A percentile compares a stretch with the other conserved stretches of the same genome.
Evolutionary conservation across 2,329 filamentous ascomycete genomes (phyloP).

Genomic region (Aspergillus sp.): DNA sequence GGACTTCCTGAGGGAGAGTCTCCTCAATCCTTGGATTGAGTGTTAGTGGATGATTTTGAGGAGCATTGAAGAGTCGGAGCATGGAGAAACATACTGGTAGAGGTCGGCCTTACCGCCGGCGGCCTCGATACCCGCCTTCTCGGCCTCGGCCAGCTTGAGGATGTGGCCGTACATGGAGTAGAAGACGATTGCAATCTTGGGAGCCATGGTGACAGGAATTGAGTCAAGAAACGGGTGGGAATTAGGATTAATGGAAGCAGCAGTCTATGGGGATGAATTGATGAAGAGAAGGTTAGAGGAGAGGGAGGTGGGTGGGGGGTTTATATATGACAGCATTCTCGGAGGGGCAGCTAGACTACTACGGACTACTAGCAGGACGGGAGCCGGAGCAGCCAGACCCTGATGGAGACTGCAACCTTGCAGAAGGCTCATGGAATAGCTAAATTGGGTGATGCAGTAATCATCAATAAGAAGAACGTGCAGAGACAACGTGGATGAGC

Average conservation of each 20-base stretch:
- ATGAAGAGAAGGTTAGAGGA: neutral
- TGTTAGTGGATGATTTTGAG: constrained; percentile 2
- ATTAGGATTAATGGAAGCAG: neutral
- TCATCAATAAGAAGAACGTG: neutral
- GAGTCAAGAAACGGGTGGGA: neutral
- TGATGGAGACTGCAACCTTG: neutral
- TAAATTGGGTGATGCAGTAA: neutral
- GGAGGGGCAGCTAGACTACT: neutral
- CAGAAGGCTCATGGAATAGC: neutral
- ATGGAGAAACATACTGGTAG: constrained; percentile 66
- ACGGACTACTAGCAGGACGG: no score
- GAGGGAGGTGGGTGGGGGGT: neutral
- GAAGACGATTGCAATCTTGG: constrained; percentile 87
- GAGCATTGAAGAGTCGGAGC: no score
- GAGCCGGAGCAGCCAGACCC: no score
- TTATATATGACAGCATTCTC: neutral
- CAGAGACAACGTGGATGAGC: neutral
- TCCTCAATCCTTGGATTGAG: constrained; percentile 63
- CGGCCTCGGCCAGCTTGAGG: constrained; percentile 76
- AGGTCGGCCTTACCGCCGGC: constrained; percentile 79
- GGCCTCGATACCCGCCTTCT: constrained; percentile 84
- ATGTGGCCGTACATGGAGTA: constrained; percentile 97
- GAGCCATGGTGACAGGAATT: constrained; percentile 64
- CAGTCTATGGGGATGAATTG: neutral
- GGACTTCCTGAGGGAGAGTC: constrained; percentile 79